These are phyloP conservation scores for Fraxinus cuspidata DNA, from an alignment of 257 asterid species.

Conservation along the genomic window DNA sequence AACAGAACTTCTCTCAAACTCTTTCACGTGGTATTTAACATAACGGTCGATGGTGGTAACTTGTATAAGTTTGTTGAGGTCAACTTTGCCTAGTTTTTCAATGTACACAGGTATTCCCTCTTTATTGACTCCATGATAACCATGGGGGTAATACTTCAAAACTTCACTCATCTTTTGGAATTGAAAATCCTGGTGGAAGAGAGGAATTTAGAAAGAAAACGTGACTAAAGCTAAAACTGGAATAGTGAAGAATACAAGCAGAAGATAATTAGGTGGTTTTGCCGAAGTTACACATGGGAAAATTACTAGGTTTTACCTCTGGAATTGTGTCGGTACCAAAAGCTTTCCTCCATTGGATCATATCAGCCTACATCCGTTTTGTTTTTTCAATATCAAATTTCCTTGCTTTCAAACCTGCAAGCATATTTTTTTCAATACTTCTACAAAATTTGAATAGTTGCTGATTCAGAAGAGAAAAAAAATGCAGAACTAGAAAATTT, in stretches of 20 bases:
- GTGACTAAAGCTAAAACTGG: slow-evolving; percentile 2
- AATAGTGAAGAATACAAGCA: not conserved
- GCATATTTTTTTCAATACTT: slow-evolving; percentile 11
- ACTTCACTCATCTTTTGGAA: slow-evolving; percentile 79
- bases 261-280: not conserved
- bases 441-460: slow-evolving; percentile 12
- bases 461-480: slow-evolving; percentile 21
- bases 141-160: slow-evolving; percentile 87
- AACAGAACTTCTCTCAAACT: slow-evolving; percentile 75
- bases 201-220: slow-evolving; percentile 13
- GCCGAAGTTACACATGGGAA: not conserved
- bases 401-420: slow-evolving; percentile 91
- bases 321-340: slow-evolving; percentile 79
- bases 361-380: slow-evolving; percentile 98
- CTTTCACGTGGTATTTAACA: slow-evolving; percentile 81
- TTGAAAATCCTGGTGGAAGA: slow-evolving; percentile 68
- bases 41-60: slow-evolving; percentile 91
- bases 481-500: not conserved
- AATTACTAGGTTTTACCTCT: slow-evolving; percentile 46
- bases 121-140: slow-evolving; percentile 94
- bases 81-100: slow-evolving; percentile 91
- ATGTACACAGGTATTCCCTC: slow-evolving; percentile 93
- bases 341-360: slow-evolving; percentile 97
- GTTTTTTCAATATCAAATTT: slow-evolving; percentile 82
- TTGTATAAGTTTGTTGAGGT: slow-evolving; percentile 84